Base-by-base conservation (phyloP, 805 yeast genomes). In the Cyberlindnera mrakii region DNA sequence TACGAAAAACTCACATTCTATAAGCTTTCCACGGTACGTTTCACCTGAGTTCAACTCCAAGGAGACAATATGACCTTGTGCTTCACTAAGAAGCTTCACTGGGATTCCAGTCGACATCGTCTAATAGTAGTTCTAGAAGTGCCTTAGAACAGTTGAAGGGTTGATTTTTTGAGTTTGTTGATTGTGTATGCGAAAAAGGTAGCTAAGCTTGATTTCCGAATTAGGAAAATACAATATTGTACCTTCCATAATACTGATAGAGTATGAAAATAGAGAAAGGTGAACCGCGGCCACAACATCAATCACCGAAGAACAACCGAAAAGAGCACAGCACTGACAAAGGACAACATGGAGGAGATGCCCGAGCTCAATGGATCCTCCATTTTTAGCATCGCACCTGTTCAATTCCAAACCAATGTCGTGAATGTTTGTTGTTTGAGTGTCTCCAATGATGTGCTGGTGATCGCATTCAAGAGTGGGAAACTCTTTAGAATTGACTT, bases 41-140 rank as follows among this genome's bases (percentile, higher is more conserved):
- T 85, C 90, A 2, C 98, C 98, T 0, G 89, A 80, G 20, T 77
- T 76, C 41, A 91, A 75, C 61, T 91, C 99, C 15, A 91, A 61
- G 1, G 95, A 78, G 8, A 91, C 80, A 3, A 80, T 68, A 59
- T 91, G 98, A 38, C 97, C 96, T 70, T 78, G 85, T 8, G 96
- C 85, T 64, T 90, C 99, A 58, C 79, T 85, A 39, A 91, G 71
- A 20, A 91, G 80, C 63, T 88, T 83, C 16, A 89, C 80, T 2
- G 98, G 98, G 30, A 88, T 78, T 32, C 89, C 85, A 47, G 82
- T 72, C 13, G 61, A 54, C 62, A 58, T 58, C 23, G 30, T 20
- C 23, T 8, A 23, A 23, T 23, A 23, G 13, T 4, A 11, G 11
- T 23, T 23, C 27, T 23, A 23, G 2, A 23, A 9, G 11, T 23